Evolutionary conservation across 306 rosid species (phyloP), one percentile per base, ranked within the genome.

Genomic region (Vigna trinervia): DNA sequence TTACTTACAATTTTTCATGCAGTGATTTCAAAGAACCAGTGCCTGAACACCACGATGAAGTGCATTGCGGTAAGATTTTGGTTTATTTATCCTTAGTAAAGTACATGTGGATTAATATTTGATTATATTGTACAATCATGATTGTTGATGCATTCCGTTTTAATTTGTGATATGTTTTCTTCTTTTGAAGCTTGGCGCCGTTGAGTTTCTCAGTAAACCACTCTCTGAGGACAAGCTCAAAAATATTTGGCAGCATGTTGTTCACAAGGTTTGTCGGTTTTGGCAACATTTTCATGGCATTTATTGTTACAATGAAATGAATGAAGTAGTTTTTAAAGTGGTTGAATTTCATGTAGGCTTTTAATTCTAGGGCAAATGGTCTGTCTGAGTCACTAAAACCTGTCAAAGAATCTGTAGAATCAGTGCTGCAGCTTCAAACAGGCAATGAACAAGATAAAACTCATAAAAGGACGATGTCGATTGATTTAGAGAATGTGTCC

Each of bases 171-270:
- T 47, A 71, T 66, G 54, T 70, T 66, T 77, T 82, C 61, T 64
- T 46, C 46, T 41, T 73, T 84, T 84, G 78, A 87, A 96, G 99
- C 97, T 85, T 78, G 99, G 99, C 12, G 99, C 96, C 46, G 97
- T 92, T 60, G 99, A 93, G 85, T 93, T 92, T 85, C 86, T 96
- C 59, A 82, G 23, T 41, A 96, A 96, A 86, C 99, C 99, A 9
- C 90, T 96, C 50, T 93, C 94, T 0, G 98, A 92, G 69, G 99
- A 93, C 57, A 96, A 93, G 84, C 92, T 96, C 38, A 87, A 86
- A 91, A 91, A 96, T 76, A 88, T 96, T 73, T 96, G 99, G 99
- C 99, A 96, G 91, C 99, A 96, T 85, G 99, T 93, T 52, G 96
- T 93, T 87, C 99, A 93, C 82, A 96, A 93, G 99, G 99, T 96